Percentiles rank a stretch among this genome's conserved stretches.
Evolutionary conservation across 768 basidiomycete species (phyloP).

Genomic region (Auricularia sp.): DNA sequence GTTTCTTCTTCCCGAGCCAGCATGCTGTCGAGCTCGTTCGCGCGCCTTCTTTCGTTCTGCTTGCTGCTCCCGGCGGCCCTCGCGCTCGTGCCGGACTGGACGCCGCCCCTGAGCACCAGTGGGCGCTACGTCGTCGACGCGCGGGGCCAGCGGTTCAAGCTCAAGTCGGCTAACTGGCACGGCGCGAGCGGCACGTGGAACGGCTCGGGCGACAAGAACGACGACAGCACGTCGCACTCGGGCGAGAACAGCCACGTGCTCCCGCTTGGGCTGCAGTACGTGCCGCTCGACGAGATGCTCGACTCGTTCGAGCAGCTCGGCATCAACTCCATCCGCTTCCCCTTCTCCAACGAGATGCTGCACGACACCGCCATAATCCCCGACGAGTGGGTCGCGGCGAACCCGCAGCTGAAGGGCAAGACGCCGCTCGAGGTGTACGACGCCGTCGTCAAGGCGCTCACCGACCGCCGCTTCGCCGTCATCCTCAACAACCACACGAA

Average conservation of each 20-base stretch:
- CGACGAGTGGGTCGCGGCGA: conserved; percentile 4
- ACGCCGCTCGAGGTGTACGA: conserved; percentile 7
- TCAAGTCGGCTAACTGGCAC: conserved; percentile 7
- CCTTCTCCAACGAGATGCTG: conserved; percentile 8
- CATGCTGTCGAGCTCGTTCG: neutral
- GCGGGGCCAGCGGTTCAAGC: conserved; percentile 6
- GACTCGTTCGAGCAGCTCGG: conserved; percentile 6
- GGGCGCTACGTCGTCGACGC: conserved; percentile 9
- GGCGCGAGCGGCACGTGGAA: conserved; percentile 5
- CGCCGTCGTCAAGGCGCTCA: conserved; percentile 5
- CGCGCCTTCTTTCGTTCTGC: neutral
- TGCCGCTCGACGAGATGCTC: conserved; percentile 5
- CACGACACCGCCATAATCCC: conserved; percentile 1
- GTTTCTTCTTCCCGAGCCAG: too few relatives aligned
- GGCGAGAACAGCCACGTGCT: conserved; percentile 3
- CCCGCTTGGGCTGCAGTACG: conserved; percentile 4
- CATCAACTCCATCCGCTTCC: conserved; percentile 8
- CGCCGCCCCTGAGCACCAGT: conserved; percentile 7
- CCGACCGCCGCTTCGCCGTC: conserved; percentile 5
- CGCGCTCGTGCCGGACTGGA: conserved; percentile 3
- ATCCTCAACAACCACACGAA: conserved; percentile 8
- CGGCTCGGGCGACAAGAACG: conserved; percentile 6
- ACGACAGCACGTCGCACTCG: conserved; percentile 1
- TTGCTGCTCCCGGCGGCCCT: neutral
- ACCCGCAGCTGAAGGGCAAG: conserved; percentile 6